phyloP scores from a whole-genome alignment of 768 basidiomycete genomes.

The Candolleomyces eurysporus region DNA sequence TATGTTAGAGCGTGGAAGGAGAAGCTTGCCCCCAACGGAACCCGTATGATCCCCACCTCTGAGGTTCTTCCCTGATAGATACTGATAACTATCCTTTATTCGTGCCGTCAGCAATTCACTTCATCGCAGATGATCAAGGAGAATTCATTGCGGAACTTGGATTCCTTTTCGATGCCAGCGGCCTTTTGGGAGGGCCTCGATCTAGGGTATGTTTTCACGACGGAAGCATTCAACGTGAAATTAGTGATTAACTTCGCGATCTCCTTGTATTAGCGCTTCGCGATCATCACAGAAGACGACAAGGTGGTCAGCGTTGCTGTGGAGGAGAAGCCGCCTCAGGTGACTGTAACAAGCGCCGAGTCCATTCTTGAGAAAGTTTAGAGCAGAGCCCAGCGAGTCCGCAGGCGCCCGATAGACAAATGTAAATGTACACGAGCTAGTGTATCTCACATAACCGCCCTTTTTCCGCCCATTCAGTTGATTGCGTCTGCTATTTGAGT shows the following conservation, averaged over 20 bases:
- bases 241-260: slow-evolving; percentile 1
- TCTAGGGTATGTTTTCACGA: slow-evolving; percentile 45
- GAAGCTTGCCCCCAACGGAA: slow-evolving; percentile 53
- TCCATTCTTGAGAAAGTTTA: slow-evolving; percentile 36
- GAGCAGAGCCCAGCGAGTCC: not conserved
- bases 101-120: slow-evolving; percentile 43
- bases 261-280: slow-evolving; percentile 43
- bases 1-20: slow-evolving; percentile 63
- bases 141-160: slow-evolving; percentile 53
- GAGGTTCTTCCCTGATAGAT: slow-evolving; percentile 4
- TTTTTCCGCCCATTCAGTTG: no score
- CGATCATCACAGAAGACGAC: slow-evolving; percentile 55
- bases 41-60: slow-evolving; percentile 38
- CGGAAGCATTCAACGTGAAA: not conserved
- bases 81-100: not conserved
- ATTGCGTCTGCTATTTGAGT: no score
- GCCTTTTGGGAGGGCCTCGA: slow-evolving; percentile 63
- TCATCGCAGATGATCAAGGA: slow-evolving; percentile 70
- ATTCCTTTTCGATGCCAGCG: slow-evolving; percentile 59
- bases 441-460: no score
- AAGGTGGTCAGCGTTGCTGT: slow-evolving; percentile 54
- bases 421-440: no score
- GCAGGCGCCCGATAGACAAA: not conserved
- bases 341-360: slow-evolving; percentile 54
- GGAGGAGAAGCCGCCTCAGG: slow-evolving; percentile 43